phyloP scores from a whole-genome alignment of 2,329 filamentous ascomycete genomes.

The Neofusicoccum kwambonambiense region DNA sequence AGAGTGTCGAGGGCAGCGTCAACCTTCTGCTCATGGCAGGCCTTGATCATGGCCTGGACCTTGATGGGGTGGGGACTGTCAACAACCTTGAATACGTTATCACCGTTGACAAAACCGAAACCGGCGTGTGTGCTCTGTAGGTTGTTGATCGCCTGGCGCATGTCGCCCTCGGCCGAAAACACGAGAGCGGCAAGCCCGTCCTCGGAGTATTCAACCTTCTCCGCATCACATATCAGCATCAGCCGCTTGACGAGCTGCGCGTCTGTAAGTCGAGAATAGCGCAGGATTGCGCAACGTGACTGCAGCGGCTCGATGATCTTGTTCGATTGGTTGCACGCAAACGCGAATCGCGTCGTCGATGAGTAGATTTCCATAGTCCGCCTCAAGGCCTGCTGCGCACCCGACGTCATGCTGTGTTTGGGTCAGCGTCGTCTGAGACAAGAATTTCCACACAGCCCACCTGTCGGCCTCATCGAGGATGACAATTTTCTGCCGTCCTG shows the following conservation, averaged over 20 bases:
- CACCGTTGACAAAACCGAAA: slow-evolving; percentile 94
- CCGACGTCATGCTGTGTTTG: slow-evolving; percentile 75
- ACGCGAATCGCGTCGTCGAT: slow-evolving; percentile 92
- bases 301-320: slow-evolving; percentile 99
- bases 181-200: slow-evolving; percentile 94
- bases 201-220: slow-evolving; percentile 86
- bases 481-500: slow-evolving; percentile 90
- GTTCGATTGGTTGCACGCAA: slow-evolving; percentile 97
- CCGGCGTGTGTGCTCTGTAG: slow-evolving; percentile 89
- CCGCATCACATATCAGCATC: slow-evolving; percentile 88
- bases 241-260: slow-evolving; percentile 87
- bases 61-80: slow-evolving; percentile 97
- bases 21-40: slow-evolving; percentile 88
- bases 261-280: slow-evolving; percentile 90
- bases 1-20: slow-evolving; percentile 82
- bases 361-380: slow-evolving; percentile 99
- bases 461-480: slow-evolving; percentile 98
- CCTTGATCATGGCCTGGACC: slow-evolving; percentile 97
- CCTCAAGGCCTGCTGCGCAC: slow-evolving; percentile 90
- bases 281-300: slow-evolving; percentile 91
- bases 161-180: slow-evolving; percentile 96
- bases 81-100: slow-evolving; percentile 97
- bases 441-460: slow-evolving; percentile 28
- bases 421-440: slow-evolving; percentile 6
- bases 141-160: slow-evolving; percentile 99